Percentiles rank a stretch among this genome's conserved stretches.
Evolutionary conservation across 805 yeast genomes (phyloP).

Genomic region (Starmerella bombicola): DNA sequence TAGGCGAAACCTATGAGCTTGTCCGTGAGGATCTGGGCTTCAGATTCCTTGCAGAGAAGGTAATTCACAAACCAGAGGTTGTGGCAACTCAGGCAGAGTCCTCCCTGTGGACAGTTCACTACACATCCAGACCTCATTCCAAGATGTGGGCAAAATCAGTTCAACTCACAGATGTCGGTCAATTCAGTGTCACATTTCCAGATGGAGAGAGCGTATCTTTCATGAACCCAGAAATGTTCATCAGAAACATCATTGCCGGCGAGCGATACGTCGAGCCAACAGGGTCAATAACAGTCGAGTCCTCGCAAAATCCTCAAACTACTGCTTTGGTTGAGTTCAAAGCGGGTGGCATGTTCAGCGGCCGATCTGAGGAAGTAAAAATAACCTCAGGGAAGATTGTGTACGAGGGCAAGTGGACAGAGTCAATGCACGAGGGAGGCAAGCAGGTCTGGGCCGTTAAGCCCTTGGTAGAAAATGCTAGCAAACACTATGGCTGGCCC

Average conservation of each 20-base stretch:
- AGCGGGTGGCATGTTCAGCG: slow-evolving; percentile 73
- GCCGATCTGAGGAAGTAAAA: slow-evolving; percentile 58
- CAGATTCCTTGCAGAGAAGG: slow-evolving; percentile 71
- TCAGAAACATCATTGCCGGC: slow-evolving; percentile 85
- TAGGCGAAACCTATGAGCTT: slow-evolving; percentile 87
- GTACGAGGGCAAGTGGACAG: slow-evolving; percentile 72
- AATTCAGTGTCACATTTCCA: slow-evolving; percentile 41
- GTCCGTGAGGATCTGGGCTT: slow-evolving; percentile 73
- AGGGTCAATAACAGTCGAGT: slow-evolving; percentile 50
- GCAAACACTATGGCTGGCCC: slow-evolving; percentile 73
- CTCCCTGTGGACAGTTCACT: slow-evolving; percentile 43
- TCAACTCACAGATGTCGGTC: slow-evolving; percentile 69
- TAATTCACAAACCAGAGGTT: slow-evolving; percentile 73
- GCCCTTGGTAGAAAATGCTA: slow-evolving; percentile 43
- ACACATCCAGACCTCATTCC: slow-evolving; percentile 43
- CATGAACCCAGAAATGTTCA: slow-evolving; percentile 67
- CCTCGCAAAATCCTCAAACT: slow-evolving; percentile 44
- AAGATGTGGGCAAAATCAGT: slow-evolving; percentile 92
- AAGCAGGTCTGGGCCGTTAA: slow-evolving; percentile 60
- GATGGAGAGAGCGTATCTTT: slow-evolving; percentile 66
- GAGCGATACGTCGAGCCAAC: slow-evolving; percentile 87
- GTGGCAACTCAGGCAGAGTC: slow-evolving; percentile 73
- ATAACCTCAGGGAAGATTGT: slow-evolving; percentile 22
- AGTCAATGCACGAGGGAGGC: slow-evolving; percentile 21
- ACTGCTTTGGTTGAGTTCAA: slow-evolving; percentile 64